Evolutionary conservation across 495 filamentous ascomycete genomes (phyloP), one percentile per base, ranked within the genome.

Genomic region (Diplogelasinospora grovesii): DNA sequence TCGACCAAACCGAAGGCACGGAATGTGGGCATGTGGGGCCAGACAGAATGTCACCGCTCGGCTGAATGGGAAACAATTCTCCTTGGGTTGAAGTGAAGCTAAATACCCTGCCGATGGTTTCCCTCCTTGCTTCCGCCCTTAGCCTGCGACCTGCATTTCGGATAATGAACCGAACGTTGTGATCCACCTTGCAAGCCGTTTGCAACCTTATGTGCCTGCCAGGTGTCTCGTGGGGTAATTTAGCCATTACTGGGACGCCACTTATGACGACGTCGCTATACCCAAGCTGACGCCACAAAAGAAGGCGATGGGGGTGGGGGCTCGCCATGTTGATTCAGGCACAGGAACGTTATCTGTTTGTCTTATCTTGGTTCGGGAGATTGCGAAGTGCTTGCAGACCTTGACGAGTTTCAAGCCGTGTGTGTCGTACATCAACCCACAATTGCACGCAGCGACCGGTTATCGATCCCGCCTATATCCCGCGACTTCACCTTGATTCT

Each of bases 161-260:
- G 51, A 42, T 54, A 45, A 50, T 50, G 47, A 54, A 39, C 50
- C 45, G 45, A 49, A 27, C 29, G 29, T 42, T 32, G 14, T 25
- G 32, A 28, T 39, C 33, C 39, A 25, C 32, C n/a, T n/a, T n/a
- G n/a, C n/a, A n/a, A n/a, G n/a, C n/a, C n/a, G n/a, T n/a, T n/a
- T n/a, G 13, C 13, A 31, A 31, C 18, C n/a, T 31, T 31, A 31
- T 15, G n/a, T n/a, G n/a, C n/a, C n/a, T n/a, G n/a, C n/a, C n/a
- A n/a, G 37, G 33, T 19, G 22, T 18, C 13, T 22, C 39, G 45
- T 42, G 45, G 39, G 45, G 45, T 48, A 38, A 35, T 48, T 48
- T 38, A 48, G 39, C 45, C 45, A 38, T 26, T 15, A 22, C n/a
- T 24, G 34, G 16, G 42, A 38, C 26, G 42, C 42, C 34, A 45